These are phyloP conservation scores for Magnolia sinica DNA, from an alignment of 164 flowering plant species.

Conservation along the genomic window DNA sequence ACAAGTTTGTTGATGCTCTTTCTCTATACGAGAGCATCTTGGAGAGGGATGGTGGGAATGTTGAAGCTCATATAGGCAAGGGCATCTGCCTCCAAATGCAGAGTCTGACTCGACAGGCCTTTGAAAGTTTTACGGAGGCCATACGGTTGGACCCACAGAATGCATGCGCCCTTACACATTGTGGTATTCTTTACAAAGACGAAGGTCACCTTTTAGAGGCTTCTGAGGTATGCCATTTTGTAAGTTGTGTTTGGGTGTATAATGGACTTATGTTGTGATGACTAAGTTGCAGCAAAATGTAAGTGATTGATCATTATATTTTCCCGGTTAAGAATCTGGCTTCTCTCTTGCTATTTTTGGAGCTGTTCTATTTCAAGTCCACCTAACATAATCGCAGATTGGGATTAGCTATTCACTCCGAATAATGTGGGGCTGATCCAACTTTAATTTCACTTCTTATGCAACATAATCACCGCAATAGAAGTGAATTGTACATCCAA, in stretches of 20 bases:
- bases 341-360: not conserved
- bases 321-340: not conserved
- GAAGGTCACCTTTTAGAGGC: constrained; percentile 94
- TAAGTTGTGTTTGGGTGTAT: not conserved
- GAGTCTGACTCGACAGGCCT: constrained; percentile 67
- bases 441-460: not conserved
- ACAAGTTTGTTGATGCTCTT: constrained; percentile 91
- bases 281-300: not conserved
- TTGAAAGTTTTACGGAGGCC: constrained; percentile 89
- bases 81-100: constrained; percentile 98
- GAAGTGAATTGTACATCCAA: not conserved
- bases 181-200: constrained; percentile 92
- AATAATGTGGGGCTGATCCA: not conserved
- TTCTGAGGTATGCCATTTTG: constrained; percentile 68
- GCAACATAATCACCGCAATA: not conserved
- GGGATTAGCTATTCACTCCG: too few species aligned
- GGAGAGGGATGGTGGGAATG: constrained; percentile 65
- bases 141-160: constrained; percentile 81
- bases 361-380: not conserved
- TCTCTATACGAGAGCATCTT: constrained; percentile 63
- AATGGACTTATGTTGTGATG: not conserved
- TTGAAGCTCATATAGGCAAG: constrained; percentile 91
- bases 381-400: too few species aligned
- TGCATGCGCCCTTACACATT: constrained; percentile 91
- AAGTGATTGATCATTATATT: too few species aligned